Conservation (phyloP, 257 asterid genomes). For the Jacaranda mimosifolia region DNA sequence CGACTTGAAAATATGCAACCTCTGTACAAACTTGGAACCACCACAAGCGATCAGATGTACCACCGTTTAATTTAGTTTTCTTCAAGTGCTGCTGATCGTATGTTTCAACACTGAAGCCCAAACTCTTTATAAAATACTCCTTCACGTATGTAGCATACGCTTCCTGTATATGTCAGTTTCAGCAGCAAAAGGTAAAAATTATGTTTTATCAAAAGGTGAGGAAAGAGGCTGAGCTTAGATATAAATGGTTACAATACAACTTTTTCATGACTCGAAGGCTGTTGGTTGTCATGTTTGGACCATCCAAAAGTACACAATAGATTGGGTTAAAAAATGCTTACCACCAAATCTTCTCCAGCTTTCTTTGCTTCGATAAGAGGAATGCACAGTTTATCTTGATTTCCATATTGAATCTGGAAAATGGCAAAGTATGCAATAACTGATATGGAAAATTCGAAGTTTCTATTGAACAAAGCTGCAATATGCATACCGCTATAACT, state of each 20-base stretch:
- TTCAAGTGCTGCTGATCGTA: slow-evolving; percentile 78
- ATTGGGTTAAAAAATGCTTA: slow-evolving; percentile 44
- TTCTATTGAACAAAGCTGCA: slow-evolving; percentile 22
- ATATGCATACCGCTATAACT: slow-evolving; percentile 74
- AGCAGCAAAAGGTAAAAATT: slow-evolving; percentile 16
- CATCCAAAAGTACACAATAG: slow-evolving; percentile 14
- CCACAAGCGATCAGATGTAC: slow-evolving; percentile 82
- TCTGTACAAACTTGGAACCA: slow-evolving; percentile 99
- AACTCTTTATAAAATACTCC: slow-evolving; percentile 57
- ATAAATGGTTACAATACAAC: slow-evolving; percentile 1
- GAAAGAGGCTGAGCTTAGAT: not conserved
- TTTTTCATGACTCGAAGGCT: not conserved
- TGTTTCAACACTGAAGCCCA: slow-evolving; percentile 66
- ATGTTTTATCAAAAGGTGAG: not conserved
- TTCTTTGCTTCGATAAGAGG: slow-evolving; percentile 89
- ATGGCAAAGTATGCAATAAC: slow-evolving; percentile 33
- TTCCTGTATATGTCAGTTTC: slow-evolving; percentile 60
- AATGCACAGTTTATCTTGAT: slow-evolving; percentile 79
- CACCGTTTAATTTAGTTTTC: slow-evolving; percentile 50
- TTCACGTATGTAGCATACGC: slow-evolving; percentile 87
- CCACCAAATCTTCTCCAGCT: slow-evolving; percentile 86
- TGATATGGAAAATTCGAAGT: slow-evolving; percentile 22
- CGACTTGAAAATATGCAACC: slow-evolving; percentile 98
- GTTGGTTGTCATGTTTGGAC: not conserved
- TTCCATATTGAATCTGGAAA: slow-evolving; percentile 92